Base-by-base conservation (phyloP, 1,139 yeast genomes). In the Zygosaccharomyces sapae region DNA sequence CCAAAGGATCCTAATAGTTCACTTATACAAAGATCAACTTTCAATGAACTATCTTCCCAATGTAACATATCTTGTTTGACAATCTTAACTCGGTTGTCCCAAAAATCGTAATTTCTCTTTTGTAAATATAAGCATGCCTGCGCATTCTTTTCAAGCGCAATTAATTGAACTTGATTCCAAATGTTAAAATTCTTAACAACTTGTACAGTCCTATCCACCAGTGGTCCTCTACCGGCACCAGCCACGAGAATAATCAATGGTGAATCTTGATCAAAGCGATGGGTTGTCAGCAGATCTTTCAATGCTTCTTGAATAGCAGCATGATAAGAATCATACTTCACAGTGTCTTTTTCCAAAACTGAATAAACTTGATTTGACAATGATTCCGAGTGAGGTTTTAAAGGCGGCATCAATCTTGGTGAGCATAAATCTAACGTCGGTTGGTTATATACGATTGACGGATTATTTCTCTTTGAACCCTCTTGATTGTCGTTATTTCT, bases 1-100 rank as follows among this genome's bases (percentile, higher is more conserved):
- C 95, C 97, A 69, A 89, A 84, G 5, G 96, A 86, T 2, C 97
- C 97, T 24, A 90, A 66, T 25, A 90, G 70, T 62, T 90, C 97
- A 37, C 94, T 84, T 1, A 90, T 73, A 10, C 89, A 75, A 38
- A 89, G 61, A 57, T 85, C 76, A 44, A 75, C 72, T 29, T 68
- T 67, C 18, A 53, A 57, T 40, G 52, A 47, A 5, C 71, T 72
- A 10, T 49, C 49, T 13, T 62, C 50, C 75, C 81, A 76, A 3
- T 58, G 51, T 25, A 89, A 69, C 66, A 81, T 77, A 64, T 88
- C 95, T 5, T 70, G 72, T 42, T 72, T 66, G 1, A 82, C 61
- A 3, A 88, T 65, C 5, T 71, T 63, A 1, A 86, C 83, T n/a
- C 55, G 47, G 27, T 66, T 59, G 7, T 62, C 56, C 86, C 87